phyloP scores from a whole-genome alignment of 2,329 filamentous ascomycete genomes.

The Sarocladium strictum region DNA sequence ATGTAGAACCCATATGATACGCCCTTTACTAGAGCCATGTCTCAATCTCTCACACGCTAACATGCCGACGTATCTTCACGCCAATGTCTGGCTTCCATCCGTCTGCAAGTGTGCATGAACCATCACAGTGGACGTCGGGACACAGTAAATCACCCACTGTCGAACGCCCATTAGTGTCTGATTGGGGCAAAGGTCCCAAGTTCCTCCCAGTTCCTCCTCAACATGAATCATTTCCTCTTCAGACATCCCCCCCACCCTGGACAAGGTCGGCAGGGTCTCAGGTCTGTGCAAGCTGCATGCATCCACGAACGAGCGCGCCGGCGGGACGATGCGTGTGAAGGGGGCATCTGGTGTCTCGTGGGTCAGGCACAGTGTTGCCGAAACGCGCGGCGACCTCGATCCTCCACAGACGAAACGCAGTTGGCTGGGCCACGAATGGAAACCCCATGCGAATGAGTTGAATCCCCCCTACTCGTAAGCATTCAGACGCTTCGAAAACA shows the following conservation, averaged over 20 bases:
- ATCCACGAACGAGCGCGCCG: not conserved
- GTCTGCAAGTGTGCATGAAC: not conserved
- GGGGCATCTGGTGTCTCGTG: not conserved
- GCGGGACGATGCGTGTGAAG: not conserved
- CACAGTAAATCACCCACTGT: not conserved
- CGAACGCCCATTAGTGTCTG: not conserved
- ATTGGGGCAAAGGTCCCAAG: not conserved
- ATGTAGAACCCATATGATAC: not conserved
- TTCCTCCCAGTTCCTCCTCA: not conserved
- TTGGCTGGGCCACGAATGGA: too few relatives aligned
- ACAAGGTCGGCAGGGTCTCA: not conserved
- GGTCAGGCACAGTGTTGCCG: too few relatives aligned
- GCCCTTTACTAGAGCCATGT: slow-evolving; percentile 3
- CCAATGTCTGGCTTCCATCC: not conserved
- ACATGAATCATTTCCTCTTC: too few relatives aligned
- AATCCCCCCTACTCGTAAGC: not conserved
- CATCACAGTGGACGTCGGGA: not conserved
- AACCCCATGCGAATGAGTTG: too few relatives aligned
- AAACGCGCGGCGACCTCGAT: too few relatives aligned
- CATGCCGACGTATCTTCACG: not conserved
- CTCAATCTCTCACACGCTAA: slow-evolving; percentile 8
- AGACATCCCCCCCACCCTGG: not conserved
- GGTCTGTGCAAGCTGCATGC: not conserved
- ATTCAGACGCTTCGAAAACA: not conserved
- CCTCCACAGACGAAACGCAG: too few relatives aligned